phyloP scores from a whole-genome alignment of 495 filamentous ascomycete species.

The Apodospora peruviana region DNA sequence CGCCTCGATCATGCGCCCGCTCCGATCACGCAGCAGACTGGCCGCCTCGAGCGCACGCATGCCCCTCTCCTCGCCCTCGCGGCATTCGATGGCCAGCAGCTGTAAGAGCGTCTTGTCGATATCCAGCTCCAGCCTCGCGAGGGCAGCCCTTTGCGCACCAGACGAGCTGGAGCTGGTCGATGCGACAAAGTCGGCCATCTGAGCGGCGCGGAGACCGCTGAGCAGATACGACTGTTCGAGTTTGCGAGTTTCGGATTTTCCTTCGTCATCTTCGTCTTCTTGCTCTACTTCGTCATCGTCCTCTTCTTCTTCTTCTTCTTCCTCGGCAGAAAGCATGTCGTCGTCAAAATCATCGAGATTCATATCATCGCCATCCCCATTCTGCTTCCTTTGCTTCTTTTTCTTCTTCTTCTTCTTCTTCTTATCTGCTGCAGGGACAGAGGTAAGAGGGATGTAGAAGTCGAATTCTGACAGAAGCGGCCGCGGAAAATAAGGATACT shows the following conservation, averaged over 20 bases:
- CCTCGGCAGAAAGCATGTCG: conserved; percentile 20
- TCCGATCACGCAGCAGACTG: conserved; percentile 67
- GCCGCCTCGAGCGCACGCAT: conserved; percentile 90
- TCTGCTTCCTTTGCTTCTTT: conserved; percentile 36
- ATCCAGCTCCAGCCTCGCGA: conserved; percentile 67
- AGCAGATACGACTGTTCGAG: conserved; percentile 79
- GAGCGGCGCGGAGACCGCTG: conserved; percentile 60
- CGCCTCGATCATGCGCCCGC: conserved; percentile 78
- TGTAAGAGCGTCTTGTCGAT: conserved; percentile 86
- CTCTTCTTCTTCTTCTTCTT: conserved; percentile 27
- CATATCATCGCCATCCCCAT: conserved; percentile 19
- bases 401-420: conserved; percentile 33
- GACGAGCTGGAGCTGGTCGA: conserved; percentile 40
- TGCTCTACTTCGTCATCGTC: conserved; percentile 34
- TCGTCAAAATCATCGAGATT: conserved; percentile 26
- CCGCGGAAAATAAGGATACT: conserved; percentile 90
- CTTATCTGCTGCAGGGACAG: conserved; percentile 30
- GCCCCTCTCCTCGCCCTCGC: conserved; percentile 83
- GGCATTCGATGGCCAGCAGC: conserved; percentile 83
- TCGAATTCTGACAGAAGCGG: conserved; percentile 91
- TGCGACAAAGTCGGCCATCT: conserved; percentile 66
- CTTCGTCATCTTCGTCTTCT: conserved; percentile 9
- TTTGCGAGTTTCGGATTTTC: conserved; percentile 27
- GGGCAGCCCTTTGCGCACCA: conserved; percentile 61
- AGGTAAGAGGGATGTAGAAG: conserved; percentile 75